Base-by-base conservation (phyloP, 2,329 filamentous ascomycete genomes). In the Diaporthe ilicicola region DNA sequence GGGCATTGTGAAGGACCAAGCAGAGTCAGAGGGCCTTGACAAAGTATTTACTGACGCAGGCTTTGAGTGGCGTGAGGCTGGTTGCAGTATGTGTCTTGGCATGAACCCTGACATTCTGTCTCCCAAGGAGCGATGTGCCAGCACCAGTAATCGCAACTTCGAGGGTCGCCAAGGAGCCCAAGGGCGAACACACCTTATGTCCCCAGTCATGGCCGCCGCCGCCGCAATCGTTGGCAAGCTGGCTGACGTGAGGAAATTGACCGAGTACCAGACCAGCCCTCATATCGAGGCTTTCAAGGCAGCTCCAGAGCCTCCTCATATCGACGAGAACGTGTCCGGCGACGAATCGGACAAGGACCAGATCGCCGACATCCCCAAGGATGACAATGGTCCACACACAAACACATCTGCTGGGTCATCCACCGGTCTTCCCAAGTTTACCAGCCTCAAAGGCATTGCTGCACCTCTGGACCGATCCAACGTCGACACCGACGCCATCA, bases 91-190 rank as follows among this genome's bases (percentile, higher is more conserved):
- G 96, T 98, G 96, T 81, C 88, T 99, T 69, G 96, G 96, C 80
- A 99, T 99, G 95, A 99, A 99, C 86, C 95, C 96, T 0, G 96
- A 99, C 81, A 98, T 99, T 74, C 89, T 98, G 56, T 91, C 94
- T 2, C 95, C 96, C 67, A 89, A 92, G 81, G 96, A 99, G 84
- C 92, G 96, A 78, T 98, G 96, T 80, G 96, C 96, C 51, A 95
- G 92, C 79, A 98, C 96, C 62, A 97, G 94, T 74, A 98, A 98
- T 85, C 93, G 96, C 77, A 98, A 98, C 83, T 98, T 98, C 76
- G 96, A 98, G 81, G 96, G 96, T 73, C 92, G 96, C 74, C 96
- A 99, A 84, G 96, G 96, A 79, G 94, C 95, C 72, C 91, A 91
- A 73, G 94, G 95, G 71, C 90, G 96, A 72, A 98, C 96, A 13